A percentile compares a stretch with the other conserved stretches of the same genome.
phyloP scores from a whole-genome alignment of 164 flowering plant genomes.

The Annona squamosa region DNA sequence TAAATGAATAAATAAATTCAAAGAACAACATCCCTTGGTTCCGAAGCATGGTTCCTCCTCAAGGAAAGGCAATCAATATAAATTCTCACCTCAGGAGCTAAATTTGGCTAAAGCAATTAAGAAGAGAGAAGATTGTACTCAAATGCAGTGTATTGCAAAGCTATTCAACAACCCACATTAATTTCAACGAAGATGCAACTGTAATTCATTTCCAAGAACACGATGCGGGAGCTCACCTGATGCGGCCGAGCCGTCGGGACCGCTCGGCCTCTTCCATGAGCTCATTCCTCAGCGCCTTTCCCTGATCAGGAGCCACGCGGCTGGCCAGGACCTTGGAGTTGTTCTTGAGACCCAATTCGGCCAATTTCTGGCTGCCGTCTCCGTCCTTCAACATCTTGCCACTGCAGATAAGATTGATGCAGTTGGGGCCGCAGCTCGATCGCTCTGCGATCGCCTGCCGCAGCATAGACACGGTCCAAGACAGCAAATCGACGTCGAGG shows the following conservation, averaged over 20 bases:
- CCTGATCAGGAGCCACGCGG: slow-evolving; percentile 35
- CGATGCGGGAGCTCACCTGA: slow-evolving; percentile 39
- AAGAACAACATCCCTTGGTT: too few species aligned
- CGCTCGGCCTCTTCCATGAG: slow-evolving; percentile 74
- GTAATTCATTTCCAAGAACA: not conserved
- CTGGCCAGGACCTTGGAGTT: slow-evolving; percentile 59
- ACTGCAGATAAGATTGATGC: slow-evolving; percentile 60
- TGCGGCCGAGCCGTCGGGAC: slow-evolving; percentile 42
- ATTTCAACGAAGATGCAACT: too few species aligned
- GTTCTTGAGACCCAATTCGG: slow-evolving; percentile 59
- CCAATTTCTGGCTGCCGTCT: slow-evolving; percentile 36
- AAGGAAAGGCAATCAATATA: too few species aligned
- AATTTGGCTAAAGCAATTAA: too few species aligned
- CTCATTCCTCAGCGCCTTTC: slow-evolving; percentile 34
- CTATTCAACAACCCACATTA: too few species aligned
- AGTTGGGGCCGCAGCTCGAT: slow-evolving; percentile 32
- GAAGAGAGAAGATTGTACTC: too few species aligned
- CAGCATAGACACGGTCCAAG: slow-evolving; percentile 63
- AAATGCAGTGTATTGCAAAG: too few species aligned
- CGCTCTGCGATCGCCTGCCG: slow-evolving; percentile 58
- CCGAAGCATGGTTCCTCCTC: too few species aligned
- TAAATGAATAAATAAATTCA: too few species aligned
- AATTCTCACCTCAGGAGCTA: too few species aligned
- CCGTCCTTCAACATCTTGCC: slow-evolving; percentile 67
- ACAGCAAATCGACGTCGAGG: slow-evolving; percentile 55